Percentiles rank a stretch among this genome's conserved stretches.
phyloP scores from a whole-genome alignment of 23 red algal species.

The Gracilaria domingensis region DNA sequence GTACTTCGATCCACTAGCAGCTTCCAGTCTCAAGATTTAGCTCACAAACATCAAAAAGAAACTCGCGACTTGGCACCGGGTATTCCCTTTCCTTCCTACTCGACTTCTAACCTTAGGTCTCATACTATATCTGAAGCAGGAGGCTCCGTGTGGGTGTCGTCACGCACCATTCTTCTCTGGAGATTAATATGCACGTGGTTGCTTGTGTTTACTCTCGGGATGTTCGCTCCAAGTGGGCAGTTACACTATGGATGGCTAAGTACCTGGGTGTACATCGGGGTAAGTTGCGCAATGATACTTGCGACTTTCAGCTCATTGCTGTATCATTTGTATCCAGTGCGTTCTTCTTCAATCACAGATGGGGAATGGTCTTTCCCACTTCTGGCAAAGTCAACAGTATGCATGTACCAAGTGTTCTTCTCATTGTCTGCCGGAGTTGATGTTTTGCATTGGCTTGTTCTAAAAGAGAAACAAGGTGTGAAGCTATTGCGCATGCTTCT shows the following conservation, averaged over 20 bases:
- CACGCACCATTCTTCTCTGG: conserved; percentile 16
- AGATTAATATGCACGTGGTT: conserved; percentile 20
- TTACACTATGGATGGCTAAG: conserved; percentile 9
- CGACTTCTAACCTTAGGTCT: neutral
- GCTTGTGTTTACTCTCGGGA: conserved; percentile 11
- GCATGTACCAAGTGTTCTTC: conserved; percentile 14
- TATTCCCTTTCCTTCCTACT: neutral
- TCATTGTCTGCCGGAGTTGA: conserved; percentile 29
- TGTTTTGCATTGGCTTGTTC: conserved; percentile 61
- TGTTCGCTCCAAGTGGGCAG: conserved; percentile 22
- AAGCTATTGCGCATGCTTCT: conserved; percentile 10
- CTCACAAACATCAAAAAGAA: neutral
- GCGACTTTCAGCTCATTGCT: conserved; percentile 29
- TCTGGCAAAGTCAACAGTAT: neutral
- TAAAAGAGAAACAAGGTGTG: conserved; percentile 7
- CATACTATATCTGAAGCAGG: conserved; percentile 23
- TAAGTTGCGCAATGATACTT: conserved; percentile 33
- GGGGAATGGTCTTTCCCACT: neutral
- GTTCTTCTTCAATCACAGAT: neutral
- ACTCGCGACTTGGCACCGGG: conserved; percentile 36
- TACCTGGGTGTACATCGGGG: conserved; percentile 11
- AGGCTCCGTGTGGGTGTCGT: conserved; percentile 44
- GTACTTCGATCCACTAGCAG: conserved; percentile 19
- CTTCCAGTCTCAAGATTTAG: conserved; percentile 12
- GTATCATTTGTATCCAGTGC: conserved; percentile 28